phyloP scores from a whole-genome alignment of 1,284 basidiomycete species.

The Ganoderma lingzhi region DNA sequence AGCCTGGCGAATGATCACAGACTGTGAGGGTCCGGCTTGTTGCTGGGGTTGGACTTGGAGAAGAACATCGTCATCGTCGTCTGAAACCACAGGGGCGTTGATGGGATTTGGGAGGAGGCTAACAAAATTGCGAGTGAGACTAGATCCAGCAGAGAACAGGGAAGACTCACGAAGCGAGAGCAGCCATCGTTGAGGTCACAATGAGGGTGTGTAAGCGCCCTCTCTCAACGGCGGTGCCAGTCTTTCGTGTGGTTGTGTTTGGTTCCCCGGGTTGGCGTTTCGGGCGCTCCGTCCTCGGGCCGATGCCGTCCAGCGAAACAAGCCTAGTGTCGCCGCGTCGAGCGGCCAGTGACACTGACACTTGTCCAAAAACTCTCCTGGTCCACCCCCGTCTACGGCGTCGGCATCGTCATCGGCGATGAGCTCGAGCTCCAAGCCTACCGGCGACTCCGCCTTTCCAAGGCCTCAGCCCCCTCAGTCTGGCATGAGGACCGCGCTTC shows the following conservation, averaged over 20 bases:
- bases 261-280: background rate
- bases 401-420: slow-evolving; percentile 34
- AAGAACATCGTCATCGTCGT: slow-evolving; percentile 64
- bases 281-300: slow-evolving; percentile 11
- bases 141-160: background rate
- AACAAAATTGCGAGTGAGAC: slow-evolving; percentile 2
- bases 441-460: slow-evolving; percentile 38
- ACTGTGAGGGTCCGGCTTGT: slow-evolving; percentile 45
- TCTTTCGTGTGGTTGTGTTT: slow-evolving; percentile 22
- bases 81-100: slow-evolving; percentile 58
- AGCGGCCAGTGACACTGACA: slow-evolving; percentile 8
- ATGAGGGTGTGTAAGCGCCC: slow-evolving; percentile 24
- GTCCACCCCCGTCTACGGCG: slow-evolving; percentile 17
- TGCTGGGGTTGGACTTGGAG: slow-evolving; percentile 30
- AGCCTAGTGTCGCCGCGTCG: slow-evolving; percentile 10
- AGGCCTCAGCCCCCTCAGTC: slow-evolving; percentile 37
- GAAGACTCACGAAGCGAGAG: slow-evolving; percentile 47
- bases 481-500: slow-evolving; percentile 44
- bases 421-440: slow-evolving; percentile 34
- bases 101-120: slow-evolving; percentile 76
- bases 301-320: slow-evolving; percentile 12
- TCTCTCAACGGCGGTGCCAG: slow-evolving; percentile 14
- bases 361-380: slow-evolving; percentile 18
- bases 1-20: slow-evolving; percentile 59
- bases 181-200: slow-evolving; percentile 42